Evolutionary conservation across 108 stramenopile genomes (phyloP), one percentile per base, ranked within the genome.

Genomic region (Mediolabrus comicus): DNA sequence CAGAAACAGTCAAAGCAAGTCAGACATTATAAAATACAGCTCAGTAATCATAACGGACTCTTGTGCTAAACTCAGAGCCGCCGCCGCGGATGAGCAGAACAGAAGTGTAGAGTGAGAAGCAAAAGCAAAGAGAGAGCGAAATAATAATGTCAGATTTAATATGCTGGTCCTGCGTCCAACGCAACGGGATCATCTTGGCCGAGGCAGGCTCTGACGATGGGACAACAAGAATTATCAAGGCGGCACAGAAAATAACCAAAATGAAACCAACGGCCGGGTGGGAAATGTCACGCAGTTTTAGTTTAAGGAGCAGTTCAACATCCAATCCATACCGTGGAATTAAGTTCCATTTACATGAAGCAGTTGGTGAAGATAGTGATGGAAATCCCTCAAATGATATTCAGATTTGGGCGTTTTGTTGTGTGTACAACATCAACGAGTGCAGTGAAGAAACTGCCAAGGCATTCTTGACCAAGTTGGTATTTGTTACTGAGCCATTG

Each of bases 261-360:
- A 83, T 80, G 71, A 81, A 83, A 30, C 65, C 83, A 16, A 91
- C 90, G 17, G 80, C 83, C 6, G 90, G 90, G 0, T 91, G 75
- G 75, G 90, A 91, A 74, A 81, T 72, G 16, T 41, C 75, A 33
- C 41, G 59, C 38, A 60, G 69, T 35, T 32, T 62, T 16, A 57
- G 57, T 17, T 14, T 46, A 13, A 8, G 16, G 16, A 35, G 57
- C n/a, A 52, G 61, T 26, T 53, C 9, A 10, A 19, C 22, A 59
- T n/a, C 53, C 55, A 39, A 30, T 28, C 32, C 34, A 11, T 73
- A 60, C 58, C 56, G 72, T 2, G 79, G 59, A 26, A 65, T 86
- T 39, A 91, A 91, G 62, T 87, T 91, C 69, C 86, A 91, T 52
- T 55, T 91, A 0, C 83, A 82, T 43, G 88, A 90, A 28, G 16